phyloP scores from a whole-genome alignment of 768 basidiomycete genomes.

The Tulasnella calospora region DNA sequence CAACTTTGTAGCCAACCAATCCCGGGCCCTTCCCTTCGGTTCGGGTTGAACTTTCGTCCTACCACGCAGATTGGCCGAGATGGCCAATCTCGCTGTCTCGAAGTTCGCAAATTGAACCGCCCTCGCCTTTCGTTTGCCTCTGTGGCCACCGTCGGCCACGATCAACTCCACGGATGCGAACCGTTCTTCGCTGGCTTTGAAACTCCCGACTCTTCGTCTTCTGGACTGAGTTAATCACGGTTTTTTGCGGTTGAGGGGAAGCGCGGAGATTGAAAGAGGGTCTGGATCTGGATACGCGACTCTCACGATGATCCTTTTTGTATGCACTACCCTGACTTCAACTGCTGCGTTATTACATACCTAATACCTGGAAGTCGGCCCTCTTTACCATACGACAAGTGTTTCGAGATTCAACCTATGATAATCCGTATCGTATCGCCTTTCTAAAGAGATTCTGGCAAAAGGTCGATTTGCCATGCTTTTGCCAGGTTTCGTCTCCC shows the following conservation, averaged over 20 bases:
- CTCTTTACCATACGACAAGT: not conserved
- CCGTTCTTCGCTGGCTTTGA: not conserved
- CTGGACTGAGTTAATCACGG: conserved; percentile 6
- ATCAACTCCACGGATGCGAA: not conserved
- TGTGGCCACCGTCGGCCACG: not conserved
- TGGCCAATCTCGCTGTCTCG: not conserved
- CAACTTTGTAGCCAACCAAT: not conserved
- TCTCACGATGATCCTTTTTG: conserved; percentile 1
- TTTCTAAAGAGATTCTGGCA: not conserved
- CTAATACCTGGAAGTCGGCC: not conserved
- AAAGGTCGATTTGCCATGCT: not conserved
- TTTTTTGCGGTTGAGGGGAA: not conserved
- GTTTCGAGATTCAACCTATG: not conserved
- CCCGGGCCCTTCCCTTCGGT: not conserved
- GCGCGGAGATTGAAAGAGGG: not conserved
- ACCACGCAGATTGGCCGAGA: not conserved
- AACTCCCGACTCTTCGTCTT: not conserved
- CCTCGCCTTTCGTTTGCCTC: not conserved
- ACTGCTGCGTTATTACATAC: not conserved
- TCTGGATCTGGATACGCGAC: not conserved
- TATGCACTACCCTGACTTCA: not conserved
- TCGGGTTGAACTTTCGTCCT: not conserved
- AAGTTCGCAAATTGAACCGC: not conserved
- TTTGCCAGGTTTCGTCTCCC: not conserved
- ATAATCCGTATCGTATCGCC: not conserved